Conservation (phyloP, 495 filamentous ascomycete genomes). For the Bathelium albidoporum region DNA sequence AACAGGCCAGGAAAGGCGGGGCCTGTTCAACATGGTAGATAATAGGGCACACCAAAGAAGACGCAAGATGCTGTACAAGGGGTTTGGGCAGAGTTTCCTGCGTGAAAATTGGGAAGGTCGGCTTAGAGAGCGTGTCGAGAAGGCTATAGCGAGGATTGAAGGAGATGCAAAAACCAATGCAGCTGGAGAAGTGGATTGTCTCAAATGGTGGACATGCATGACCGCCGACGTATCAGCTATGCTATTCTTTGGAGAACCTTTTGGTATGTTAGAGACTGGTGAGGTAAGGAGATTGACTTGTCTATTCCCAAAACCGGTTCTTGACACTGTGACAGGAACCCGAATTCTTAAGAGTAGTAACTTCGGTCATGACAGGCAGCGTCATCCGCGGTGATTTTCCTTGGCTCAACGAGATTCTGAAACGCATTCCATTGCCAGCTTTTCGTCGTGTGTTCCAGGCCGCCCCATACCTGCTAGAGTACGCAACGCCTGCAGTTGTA, state of each 20-base stretch:
- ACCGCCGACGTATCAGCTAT: constrained; percentile 46
- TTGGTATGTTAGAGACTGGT: constrained; percentile 43
- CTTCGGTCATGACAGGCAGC: constrained; percentile 11
- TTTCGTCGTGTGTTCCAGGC: constrained; percentile 6
- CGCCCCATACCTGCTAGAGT: constrained; percentile 6
- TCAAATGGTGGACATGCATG: constrained; percentile 50
- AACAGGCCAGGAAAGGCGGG: neutral
- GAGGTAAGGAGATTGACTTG: constrained; percentile 23
- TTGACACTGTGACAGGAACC: neutral
- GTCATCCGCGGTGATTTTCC: constrained; percentile 15
- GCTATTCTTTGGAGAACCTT: constrained; percentile 48
- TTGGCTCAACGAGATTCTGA: constrained; percentile 5
- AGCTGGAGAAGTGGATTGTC: constrained; percentile 33
- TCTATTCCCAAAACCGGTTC: neutral
- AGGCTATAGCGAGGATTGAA: constrained; percentile 12
- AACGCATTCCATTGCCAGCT: constrained; percentile 6
- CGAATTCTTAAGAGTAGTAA: constrained; percentile 12
- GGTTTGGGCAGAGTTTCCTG: constrained; percentile 13
- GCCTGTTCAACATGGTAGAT: constrained; percentile 14
- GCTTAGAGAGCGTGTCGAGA: constrained; percentile 7
- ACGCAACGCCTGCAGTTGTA: constrained; percentile 8
- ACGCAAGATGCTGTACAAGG: constrained; percentile 9
- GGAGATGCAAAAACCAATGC: neutral
- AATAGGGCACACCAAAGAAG: constrained; percentile 9
- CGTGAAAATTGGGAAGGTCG: constrained; percentile 14